phyloP scores from a whole-genome alignment of 2,329 filamentous ascomycete species.

The Penicillium sp. region DNA sequence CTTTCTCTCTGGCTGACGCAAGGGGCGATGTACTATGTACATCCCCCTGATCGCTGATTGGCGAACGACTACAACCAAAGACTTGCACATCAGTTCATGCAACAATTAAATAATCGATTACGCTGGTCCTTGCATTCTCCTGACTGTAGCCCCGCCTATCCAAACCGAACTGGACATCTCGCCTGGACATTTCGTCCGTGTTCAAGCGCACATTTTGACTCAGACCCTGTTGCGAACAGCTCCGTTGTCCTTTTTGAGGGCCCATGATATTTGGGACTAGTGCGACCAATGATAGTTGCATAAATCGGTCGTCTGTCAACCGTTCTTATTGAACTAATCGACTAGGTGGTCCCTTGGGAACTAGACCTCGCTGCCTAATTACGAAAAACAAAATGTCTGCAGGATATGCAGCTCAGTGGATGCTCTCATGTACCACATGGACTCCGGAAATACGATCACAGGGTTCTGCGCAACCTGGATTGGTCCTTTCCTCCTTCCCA shows the following conservation, averaged over 20 bases:
- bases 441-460: neutral
- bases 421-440: slow-evolving; percentile 5
- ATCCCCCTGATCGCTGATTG: slow-evolving; percentile 2
- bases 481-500: slow-evolving; percentile 8
- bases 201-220: slow-evolving; percentile 1
- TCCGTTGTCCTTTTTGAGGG: neutral
- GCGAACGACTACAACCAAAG: neutral
- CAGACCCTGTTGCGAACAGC: neutral
- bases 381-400: neutral
- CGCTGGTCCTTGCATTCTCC: slow-evolving; percentile 6
- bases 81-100: neutral
- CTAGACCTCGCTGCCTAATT: neutral
- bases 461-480: slow-evolving; percentile 1
- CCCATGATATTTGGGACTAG: neutral
- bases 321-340: neutral
- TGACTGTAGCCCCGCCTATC: neutral
- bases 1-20: neutral
- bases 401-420: slow-evolving; percentile 2
- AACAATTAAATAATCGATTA: neutral
- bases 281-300: neutral
- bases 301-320: neutral
- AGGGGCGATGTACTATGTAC: slow-evolving; percentile 1
- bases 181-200: neutral
- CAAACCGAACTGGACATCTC: neutral
- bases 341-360: neutral